phyloP scores from a whole-genome alignment of 2,329 filamentous ascomycete genomes.

The Scedosporium minutisporum region DNA sequence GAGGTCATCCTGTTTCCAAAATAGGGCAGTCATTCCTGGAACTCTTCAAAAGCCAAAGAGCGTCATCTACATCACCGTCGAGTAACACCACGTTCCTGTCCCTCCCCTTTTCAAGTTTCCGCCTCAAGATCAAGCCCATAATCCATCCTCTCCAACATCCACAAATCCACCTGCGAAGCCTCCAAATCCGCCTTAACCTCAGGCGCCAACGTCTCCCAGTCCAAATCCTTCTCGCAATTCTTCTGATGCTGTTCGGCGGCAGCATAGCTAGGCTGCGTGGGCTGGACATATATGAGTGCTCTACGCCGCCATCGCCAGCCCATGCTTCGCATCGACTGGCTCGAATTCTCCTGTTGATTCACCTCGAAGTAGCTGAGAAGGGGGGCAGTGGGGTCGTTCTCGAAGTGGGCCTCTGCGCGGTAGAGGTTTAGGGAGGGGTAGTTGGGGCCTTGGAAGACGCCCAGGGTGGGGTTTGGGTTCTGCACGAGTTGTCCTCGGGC shows the following conservation, averaged over 20 bases:
- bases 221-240: slow-evolving; percentile 21
- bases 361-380: slow-evolving; percentile 34
- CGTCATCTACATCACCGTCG: too few species aligned
- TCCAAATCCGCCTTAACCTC: slow-evolving; percentile 12
- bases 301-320: background rate
- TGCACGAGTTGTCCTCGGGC: slow-evolving; percentile 28
- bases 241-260: slow-evolving; percentile 12
- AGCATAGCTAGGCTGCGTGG: slow-evolving; percentile 6
- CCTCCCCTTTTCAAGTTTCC: slow-evolving; percentile 24
- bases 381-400: slow-evolving; percentile 30
- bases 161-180: slow-evolving; percentile 18
- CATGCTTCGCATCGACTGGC: slow-evolving; percentile 17
- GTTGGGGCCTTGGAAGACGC: slow-evolving; percentile 44
- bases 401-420: slow-evolving; percentile 36
- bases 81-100: background rate
- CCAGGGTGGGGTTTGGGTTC: slow-evolving; percentile 36
- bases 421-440: slow-evolving; percentile 39
- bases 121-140: slow-evolving; percentile 17
- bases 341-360: slow-evolving; percentile 32
- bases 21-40: too few species aligned
- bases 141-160: slow-evolving; percentile 3
- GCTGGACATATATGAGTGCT: background rate
- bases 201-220: slow-evolving; percentile 13
- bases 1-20: too few species aligned
- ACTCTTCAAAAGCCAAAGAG: too few species aligned